Evolutionary conservation across 768 basidiomycete species (phyloP).

Genomic region (Hericium coralloides): DNA sequence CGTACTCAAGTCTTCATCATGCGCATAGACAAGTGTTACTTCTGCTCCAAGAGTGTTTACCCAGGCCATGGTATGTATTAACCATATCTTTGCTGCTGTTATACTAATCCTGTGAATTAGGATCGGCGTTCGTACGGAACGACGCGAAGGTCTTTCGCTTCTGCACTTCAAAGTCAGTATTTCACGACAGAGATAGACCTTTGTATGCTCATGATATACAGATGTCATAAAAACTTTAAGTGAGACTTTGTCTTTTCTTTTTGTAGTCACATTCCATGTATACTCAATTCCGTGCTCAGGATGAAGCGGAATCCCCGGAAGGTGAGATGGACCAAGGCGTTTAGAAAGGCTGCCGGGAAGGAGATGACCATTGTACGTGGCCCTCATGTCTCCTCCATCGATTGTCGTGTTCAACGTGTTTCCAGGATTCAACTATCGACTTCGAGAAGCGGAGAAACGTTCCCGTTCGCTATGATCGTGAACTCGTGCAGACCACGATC

Average conservation of each 20-base stretch:
- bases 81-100: not conserved
- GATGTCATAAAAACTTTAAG: slow-evolving; percentile 99
- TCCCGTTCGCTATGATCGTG: slow-evolving; percentile 94
- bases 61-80: slow-evolving; percentile 76
- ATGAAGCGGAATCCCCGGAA: slow-evolving; percentile 99
- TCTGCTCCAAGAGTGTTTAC: slow-evolving; percentile 95
- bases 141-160: slow-evolving; percentile 98
- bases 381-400: not conserved
- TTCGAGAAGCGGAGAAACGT: slow-evolving; percentile 99
- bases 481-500: slow-evolving; percentile 85
- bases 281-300: slow-evolving; percentile 29
- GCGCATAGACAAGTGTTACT: slow-evolving; percentile 98
- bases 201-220: slow-evolving; percentile 21
- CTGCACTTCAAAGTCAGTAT: slow-evolving; percentile 87
- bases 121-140: slow-evolving; percentile 94
- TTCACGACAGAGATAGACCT: not conserved
- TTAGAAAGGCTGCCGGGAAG: slow-evolving; percentile 96
- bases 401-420: not conserved
- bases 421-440: slow-evolving; percentile 93
- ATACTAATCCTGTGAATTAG: slow-evolving; percentile 27
- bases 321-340: slow-evolving; percentile 99
- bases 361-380: slow-evolving; percentile 93
- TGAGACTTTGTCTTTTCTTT: slow-evolving; percentile 24
- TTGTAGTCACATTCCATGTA: not conserved
- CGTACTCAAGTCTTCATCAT: slow-evolving; percentile 30